Percentiles rank a stretch among this genome's conserved stretches.
Conservation (phyloP, 1,284 basidiomycete genomes). For the Caloboletus firmus region DNA sequence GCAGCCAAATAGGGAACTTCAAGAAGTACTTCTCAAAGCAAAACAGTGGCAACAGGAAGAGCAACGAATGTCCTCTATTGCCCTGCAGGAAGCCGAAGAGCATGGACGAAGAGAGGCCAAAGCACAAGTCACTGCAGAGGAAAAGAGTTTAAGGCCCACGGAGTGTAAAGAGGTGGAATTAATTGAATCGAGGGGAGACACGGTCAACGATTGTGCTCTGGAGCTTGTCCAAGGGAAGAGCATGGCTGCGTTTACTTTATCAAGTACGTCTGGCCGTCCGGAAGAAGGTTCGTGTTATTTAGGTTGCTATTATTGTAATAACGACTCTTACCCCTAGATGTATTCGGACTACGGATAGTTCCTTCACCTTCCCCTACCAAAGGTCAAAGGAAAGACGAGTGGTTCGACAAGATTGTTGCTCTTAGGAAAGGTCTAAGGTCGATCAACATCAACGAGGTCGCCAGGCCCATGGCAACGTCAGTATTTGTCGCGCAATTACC, state of each 20-base stretch:
- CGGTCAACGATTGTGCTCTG: not conserved
- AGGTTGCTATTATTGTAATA: not conserved
- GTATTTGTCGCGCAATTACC: slow-evolving; percentile 53
- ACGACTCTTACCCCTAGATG: slow-evolving; percentile 41
- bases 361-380: slow-evolving; percentile 36
- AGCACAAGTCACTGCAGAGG: slow-evolving; percentile 29
- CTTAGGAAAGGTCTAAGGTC: slow-evolving; percentile 61
- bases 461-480: slow-evolving; percentile 40
- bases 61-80: slow-evolving; percentile 14
- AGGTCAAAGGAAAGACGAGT: slow-evolving; percentile 37
- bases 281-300: slow-evolving; percentile 30
- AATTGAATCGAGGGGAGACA: slow-evolving; percentile 5
- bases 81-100: slow-evolving; percentile 30
- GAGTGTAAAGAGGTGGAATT: slow-evolving; percentile 18
- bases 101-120: slow-evolving; percentile 32
- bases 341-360: slow-evolving; percentile 51
- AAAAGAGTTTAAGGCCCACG: slow-evolving; percentile 4
- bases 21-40: slow-evolving; percentile 22
- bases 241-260: not conserved
- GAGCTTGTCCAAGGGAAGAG: slow-evolving; percentile 3
- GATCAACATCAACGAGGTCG: slow-evolving; percentile 57
- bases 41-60: slow-evolving; percentile 30
- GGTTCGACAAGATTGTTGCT: slow-evolving; percentile 42
- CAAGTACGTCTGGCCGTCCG: not conserved
- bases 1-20: slow-evolving; percentile 32